Evolutionary conservation across 441 rosid genomes (phyloP).

Genomic region (Gossypium aridum): DNA sequence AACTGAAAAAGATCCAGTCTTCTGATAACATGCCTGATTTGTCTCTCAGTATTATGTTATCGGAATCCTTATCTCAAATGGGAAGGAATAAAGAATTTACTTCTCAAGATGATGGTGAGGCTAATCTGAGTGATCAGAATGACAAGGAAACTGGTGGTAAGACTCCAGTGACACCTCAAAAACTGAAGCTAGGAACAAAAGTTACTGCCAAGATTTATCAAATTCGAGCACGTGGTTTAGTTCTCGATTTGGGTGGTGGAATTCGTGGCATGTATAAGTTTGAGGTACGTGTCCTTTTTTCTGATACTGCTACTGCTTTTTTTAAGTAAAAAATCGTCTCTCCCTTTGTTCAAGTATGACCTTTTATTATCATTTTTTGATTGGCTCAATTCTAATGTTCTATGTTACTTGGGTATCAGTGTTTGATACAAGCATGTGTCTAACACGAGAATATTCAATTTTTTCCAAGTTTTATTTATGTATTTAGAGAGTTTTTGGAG

Average conservation of each 20-base stretch:
- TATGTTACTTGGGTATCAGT: background rate
- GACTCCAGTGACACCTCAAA: constrained; percentile 30
- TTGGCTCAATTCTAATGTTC: background rate
- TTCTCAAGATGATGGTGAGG: background rate
- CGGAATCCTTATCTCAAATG: constrained; percentile 18
- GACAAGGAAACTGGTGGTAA: constrained; percentile 19
- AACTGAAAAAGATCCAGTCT: constrained; percentile 19
- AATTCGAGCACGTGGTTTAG: constrained; percentile 70
- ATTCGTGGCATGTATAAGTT: constrained; percentile 87
- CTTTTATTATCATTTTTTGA: background rate
- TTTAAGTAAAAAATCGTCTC: background rate
- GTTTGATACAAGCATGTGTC: background rate
- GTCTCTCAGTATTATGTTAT: constrained; percentile 9
- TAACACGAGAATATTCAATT: background rate
- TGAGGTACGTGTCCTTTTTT: constrained; percentile 40
- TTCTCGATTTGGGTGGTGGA: constrained; percentile 89
- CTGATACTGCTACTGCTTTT: background rate
- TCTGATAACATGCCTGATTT: constrained; percentile 19
- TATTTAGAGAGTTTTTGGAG: background rate
- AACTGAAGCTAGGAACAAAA: constrained; percentile 63
- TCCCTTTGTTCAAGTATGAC: background rate
- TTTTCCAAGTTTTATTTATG: background rate
- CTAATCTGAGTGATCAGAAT: constrained; percentile 7
- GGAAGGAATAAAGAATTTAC: constrained; percentile 7
- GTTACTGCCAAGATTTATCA: constrained; percentile 56